Evolutionary conservation across 805 yeast genomes (phyloP).

Genomic region (Lachancea dasiensis): DNA sequence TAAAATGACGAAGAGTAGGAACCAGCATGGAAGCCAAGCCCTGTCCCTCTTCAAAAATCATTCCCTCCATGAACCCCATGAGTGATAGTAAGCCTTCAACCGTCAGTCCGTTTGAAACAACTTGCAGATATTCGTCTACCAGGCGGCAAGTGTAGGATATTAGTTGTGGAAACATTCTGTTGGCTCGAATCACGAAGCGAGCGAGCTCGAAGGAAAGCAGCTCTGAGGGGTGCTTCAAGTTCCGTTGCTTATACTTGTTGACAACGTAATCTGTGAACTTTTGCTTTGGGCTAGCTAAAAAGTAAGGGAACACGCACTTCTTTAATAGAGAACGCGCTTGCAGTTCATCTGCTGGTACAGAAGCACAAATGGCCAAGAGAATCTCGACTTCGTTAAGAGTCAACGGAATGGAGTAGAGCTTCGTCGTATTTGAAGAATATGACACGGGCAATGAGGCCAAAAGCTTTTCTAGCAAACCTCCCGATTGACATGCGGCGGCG

Average conservation of each 20-base stretch:
- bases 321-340: constrained; percentile 38
- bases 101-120: constrained; percentile 14
- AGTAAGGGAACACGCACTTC: constrained; percentile 40
- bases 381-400: constrained; percentile 50
- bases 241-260: constrained; percentile 30
- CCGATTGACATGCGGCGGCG: neutral
- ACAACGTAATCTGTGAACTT: constrained; percentile 36
- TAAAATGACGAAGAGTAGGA: neutral
- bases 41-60: constrained; percentile 14
- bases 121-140: constrained; percentile 24
- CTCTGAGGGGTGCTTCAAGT: constrained; percentile 37
- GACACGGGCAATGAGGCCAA: constrained; percentile 26
- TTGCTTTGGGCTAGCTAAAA: constrained; percentile 47
- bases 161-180: constrained; percentile 27
- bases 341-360: constrained; percentile 28
- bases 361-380: constrained; percentile 44
- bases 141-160: constrained; percentile 15
- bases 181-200: constrained; percentile 25
- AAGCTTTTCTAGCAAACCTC: constrained; percentile 14
- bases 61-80: constrained; percentile 35
- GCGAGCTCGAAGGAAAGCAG: constrained; percentile 34
- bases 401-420: constrained; percentile 37
- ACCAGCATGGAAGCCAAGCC: neutral
- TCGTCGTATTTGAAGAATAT: constrained; percentile 22
- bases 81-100: constrained; percentile 30